Base-by-base conservation (phyloP, 345 rosid genomes). In the Lumnitzera racemosa region DNA sequence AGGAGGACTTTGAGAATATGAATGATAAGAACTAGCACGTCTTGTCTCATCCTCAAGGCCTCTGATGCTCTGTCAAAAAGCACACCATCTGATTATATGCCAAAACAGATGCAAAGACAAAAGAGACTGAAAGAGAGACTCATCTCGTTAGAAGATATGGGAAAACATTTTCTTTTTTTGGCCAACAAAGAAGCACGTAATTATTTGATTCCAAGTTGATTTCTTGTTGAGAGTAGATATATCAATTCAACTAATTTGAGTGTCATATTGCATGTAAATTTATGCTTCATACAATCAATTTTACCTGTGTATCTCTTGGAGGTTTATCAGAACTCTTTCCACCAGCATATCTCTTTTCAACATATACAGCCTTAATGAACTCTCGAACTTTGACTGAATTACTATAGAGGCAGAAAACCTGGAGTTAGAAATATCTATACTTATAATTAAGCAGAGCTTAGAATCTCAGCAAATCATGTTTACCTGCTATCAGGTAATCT, bases 1-100 rank as follows among this genome's bases (percentile, higher is more conserved):
- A 72, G 99, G 99, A 64, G 96, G 97, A 81, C 99, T 94, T 65
- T 90, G 96, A 50, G 99, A 94, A 79, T 76, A 94, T 49, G 99
- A 94, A 76, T 94, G 99, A 78, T 94, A 90, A 24, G 99, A 94
- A 73, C 87, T 84, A 70, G 99, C 95, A 57, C 99, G 90, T 74
- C 87, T 82, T 51, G 78, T 80, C 67, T 80, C 74, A 48, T 73
- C 91, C 74, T 78, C 90, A 69, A 60, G 76, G 64, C 79, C 79
- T 76, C 82, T 72, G 51, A 55, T 60, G 69, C 76, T 78, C 98
- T 92, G 91, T 56, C 78, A 71, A 69, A 67, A 36, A 36, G 43
- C 43, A 4, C 0, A 4, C 9, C 7, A 36, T 36, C 43, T 36
- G 43, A 36, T 36, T 36, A 36, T 36, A 36, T 36, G 10, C 43